Evolutionary conservation across 345 rosid genomes (phyloP), one percentile per base, ranked within the genome.

Genomic region (Bruguiera sexangula): DNA sequence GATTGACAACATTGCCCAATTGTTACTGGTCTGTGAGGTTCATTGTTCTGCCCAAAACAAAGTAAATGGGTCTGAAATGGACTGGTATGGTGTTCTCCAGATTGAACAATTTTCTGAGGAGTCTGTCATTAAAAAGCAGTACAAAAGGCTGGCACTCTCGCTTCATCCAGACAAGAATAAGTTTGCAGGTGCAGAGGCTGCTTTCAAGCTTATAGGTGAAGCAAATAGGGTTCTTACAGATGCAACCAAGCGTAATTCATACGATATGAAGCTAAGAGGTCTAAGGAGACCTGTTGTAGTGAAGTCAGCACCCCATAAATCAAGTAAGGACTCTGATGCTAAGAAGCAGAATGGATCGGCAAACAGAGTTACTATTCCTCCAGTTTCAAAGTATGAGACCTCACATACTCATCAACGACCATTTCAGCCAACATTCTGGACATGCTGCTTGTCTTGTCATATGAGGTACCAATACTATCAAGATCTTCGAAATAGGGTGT

Each of bases 141-240:
- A 83, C 75, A 87, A 83, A 80, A 95, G 88, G 86, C 86, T 92
- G 29, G 93, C 93, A 0, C 82, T 95, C 73, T 79, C 82, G 50
- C 93, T 95, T 69, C 99, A 95, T 85, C 98, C 98, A 2, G 98
- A 94, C 63, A 94, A 91, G 77, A 94, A 94, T 74, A 86, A 88
- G 74, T 87, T 87, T 65, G 20, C 87, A 26, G 99, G 99, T 55
- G 91, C 96, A 0, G 99, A 95, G 78, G 79, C 96, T 68, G 99
- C 99, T 77, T 95, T 95, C 70, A 89, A 91, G 82, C 67, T 95
- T 75, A 82, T 95, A 78, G 89, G 85, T 64, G 96, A 95, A 84
- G 97, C 97, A 30, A 75, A 81, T 43, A 81, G 82, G 72, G 71
- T 88, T 72, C 93, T 91, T 32, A 29, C 85, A 20, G 92, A 95